A percentile compares a stretch with the other conserved stretches of the same genome.
Evolutionary conservation across 2,329 filamentous ascomycete genomes (phyloP).

Genomic region (Nothophaeocryptopus gaeumannii): DNA sequence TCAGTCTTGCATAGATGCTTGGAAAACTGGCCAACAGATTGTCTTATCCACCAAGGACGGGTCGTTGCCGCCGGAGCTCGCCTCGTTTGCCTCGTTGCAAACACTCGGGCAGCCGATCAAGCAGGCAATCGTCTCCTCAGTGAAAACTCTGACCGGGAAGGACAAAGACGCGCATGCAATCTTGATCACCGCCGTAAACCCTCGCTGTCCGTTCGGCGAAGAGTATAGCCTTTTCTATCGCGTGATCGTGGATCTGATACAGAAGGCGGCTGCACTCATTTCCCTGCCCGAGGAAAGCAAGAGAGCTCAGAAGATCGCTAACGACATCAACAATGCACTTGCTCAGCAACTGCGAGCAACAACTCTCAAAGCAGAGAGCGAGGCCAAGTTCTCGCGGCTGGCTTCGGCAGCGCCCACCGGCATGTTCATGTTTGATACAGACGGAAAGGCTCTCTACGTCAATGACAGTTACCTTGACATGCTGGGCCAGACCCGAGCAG

Average conservation of each 20-base stretch:
- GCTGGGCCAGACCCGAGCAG: constrained; percentile 27
- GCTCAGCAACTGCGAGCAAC: constrained; percentile 35
- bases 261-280: constrained; percentile 41
- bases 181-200: constrained; percentile 40
- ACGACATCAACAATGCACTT: constrained; percentile 38
- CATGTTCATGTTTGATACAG: constrained; percentile 37
- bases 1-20: constrained; percentile 34
- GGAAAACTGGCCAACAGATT: constrained; percentile 30
- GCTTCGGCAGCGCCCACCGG: constrained; percentile 40
- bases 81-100: constrained; percentile 33
- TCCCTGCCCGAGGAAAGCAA: constrained; percentile 38
- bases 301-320: constrained; percentile 34
- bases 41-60: constrained; percentile 34
- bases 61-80: constrained; percentile 28
- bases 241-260: constrained; percentile 37
- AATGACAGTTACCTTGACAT: constrained; percentile 43
- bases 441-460: constrained; percentile 39
- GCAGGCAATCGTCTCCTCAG: constrained; percentile 37
- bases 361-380: constrained; percentile 34
- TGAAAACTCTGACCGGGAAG: constrained; percentile 35
- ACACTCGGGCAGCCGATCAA: constrained; percentile 38
- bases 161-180: constrained; percentile 37
- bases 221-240: constrained; percentile 40
- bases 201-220: constrained; percentile 38
- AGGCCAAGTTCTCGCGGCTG: constrained; percentile 41